Base-by-base conservation (phyloP, 352 stramenopile genomes). In the Phytopythium vexans region DNA sequence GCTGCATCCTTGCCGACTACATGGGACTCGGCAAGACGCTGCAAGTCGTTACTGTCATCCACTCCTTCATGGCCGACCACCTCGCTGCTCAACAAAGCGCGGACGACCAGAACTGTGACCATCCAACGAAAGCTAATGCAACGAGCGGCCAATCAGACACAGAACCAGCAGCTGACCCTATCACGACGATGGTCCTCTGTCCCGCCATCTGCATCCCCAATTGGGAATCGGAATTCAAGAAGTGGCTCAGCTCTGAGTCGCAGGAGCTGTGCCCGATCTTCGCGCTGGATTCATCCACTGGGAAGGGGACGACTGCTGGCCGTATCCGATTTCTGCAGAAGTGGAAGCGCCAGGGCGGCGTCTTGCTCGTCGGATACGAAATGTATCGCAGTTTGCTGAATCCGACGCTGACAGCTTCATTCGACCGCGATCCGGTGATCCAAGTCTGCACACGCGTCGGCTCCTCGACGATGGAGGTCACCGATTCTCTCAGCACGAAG, bases 181-280 rank as follows among this genome's bases (percentile, higher is more conserved):
- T 56, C 36, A 87, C 81, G 8, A 77, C 85, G 16, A 71, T 99
- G 67, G 88, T 99, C 33, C 74, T 98, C 27, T 98, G 94, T 55
- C 96, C 96, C 3, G 97, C 95, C 35, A 97, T 95, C 46, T 92
- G 98, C 41, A 95, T 99, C 48, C 95, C 96, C 36, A 99, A 99
- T 66, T 99, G 96, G 96, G 82, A 97, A 57, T 86, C 90, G 54
- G 96, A 99, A 77, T 98, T 99, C 60, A 77, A 95, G 27, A 99
- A 99, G 64, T 99, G 96, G 96, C 66, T 99, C 33, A 81, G 64
- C 32, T 27, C 49, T 2, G 75, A 89, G 39, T 74, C 79, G 33
- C 60, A 75, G n/a, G 63, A 58, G 44, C 66, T 65, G 35, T 90
- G 81, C 34, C 76, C 70, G 27, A 58, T 94, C 16, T 66, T 86